Conservation (phyloP, 495 filamentous ascomycete species). For the Aspergillus panamensis region DNA sequence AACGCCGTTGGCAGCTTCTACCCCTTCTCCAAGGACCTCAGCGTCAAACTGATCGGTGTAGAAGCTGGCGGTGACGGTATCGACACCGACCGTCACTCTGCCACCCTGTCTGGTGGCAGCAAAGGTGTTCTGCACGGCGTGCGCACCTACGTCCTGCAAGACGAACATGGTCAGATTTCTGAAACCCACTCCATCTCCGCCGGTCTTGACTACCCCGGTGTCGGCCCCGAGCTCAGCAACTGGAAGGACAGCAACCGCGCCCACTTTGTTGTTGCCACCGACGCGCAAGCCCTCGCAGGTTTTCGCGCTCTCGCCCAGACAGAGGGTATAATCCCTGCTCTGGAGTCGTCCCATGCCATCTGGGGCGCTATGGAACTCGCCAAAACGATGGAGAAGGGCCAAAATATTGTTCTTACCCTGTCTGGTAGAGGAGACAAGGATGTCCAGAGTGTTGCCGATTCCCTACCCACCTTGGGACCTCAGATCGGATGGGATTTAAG, state of each 20-base stretch:
- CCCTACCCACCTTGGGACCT: slow-evolving; percentile 83
- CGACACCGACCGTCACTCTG: slow-evolving; percentile 82
- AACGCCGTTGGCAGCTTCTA: slow-evolving; percentile 96
- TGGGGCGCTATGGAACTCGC: slow-evolving; percentile 85
- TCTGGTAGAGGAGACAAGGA: slow-evolving; percentile 96
- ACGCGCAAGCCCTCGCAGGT: slow-evolving; percentile 86
- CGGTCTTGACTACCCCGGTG: slow-evolving; percentile 94
- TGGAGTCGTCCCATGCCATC: slow-evolving; percentile 92
- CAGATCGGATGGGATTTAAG: slow-evolving; percentile 95
- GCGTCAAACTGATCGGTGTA: slow-evolving; percentile 85
- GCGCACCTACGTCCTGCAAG: slow-evolving; percentile 90
- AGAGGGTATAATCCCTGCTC: slow-evolving; percentile 94
- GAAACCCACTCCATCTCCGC: slow-evolving; percentile 98
- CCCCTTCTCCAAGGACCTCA: slow-evolving; percentile 81
- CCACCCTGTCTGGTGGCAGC: slow-evolving; percentile 79
- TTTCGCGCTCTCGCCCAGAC: slow-evolving; percentile 79
- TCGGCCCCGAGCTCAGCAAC: slow-evolving; percentile 82
- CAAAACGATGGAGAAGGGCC: slow-evolving; percentile 81
- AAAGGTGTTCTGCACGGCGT: slow-evolving; percentile 96
- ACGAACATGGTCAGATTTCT: slow-evolving; percentile 84
- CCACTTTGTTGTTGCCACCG: slow-evolving; percentile 86
- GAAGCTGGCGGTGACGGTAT: slow-evolving; percentile 95
- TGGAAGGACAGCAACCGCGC: slow-evolving; percentile 92
- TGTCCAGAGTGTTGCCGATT: slow-evolving; percentile 95
- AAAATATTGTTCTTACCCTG: slow-evolving; percentile 93